Conservation (phyloP, 2,329 filamentous ascomycete genomes). For the Epichloe festucae region DNA sequence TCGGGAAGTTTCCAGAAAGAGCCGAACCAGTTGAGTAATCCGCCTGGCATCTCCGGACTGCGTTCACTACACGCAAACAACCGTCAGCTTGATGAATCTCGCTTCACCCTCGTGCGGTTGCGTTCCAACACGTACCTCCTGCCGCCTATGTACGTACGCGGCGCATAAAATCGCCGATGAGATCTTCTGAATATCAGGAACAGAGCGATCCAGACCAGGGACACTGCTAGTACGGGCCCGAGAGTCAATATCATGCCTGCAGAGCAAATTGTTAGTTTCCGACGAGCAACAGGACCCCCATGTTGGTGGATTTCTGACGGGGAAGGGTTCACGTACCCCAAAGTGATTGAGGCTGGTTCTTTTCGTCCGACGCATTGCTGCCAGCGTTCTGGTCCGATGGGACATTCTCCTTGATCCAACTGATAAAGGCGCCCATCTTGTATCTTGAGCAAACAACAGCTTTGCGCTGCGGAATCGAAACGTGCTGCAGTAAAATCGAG, state of each 20-base stretch:
- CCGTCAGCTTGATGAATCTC: not conserved
- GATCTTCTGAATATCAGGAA: constrained; percentile 37
- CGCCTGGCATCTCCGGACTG: constrained; percentile 40
- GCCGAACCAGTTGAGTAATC: constrained; percentile 48
- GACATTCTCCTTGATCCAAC: constrained; percentile 23
- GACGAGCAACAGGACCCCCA: not conserved
- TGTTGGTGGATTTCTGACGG: not conserved
- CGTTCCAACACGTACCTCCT: constrained; percentile 25
- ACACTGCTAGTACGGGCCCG: constrained; percentile 36
- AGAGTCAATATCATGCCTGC: constrained; percentile 36
- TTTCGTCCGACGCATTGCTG: constrained; percentile 3
- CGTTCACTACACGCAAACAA: constrained; percentile 30
- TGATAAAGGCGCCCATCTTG: constrained; percentile 26
- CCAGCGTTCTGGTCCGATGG: constrained; percentile 13
- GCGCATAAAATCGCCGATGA: constrained; percentile 40
- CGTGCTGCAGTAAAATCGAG: not conserved
- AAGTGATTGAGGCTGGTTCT: constrained; percentile 19
- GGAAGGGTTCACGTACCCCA: constrained; percentile 17
- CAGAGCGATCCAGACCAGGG: constrained; percentile 34
- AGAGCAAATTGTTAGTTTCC: constrained; percentile 4
- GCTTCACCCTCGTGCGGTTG: not conserved
- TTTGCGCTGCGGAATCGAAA: not conserved
- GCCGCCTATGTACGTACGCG: constrained; percentile 37
- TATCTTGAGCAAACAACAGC: constrained; percentile 17
- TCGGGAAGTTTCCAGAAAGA: constrained; percentile 54